Percentiles rank a stretch among this genome's conserved stretches.
Conservation (phyloP, 225 moss, liverwort and hornwort genomes). For the Ulota crispa region DNA sequence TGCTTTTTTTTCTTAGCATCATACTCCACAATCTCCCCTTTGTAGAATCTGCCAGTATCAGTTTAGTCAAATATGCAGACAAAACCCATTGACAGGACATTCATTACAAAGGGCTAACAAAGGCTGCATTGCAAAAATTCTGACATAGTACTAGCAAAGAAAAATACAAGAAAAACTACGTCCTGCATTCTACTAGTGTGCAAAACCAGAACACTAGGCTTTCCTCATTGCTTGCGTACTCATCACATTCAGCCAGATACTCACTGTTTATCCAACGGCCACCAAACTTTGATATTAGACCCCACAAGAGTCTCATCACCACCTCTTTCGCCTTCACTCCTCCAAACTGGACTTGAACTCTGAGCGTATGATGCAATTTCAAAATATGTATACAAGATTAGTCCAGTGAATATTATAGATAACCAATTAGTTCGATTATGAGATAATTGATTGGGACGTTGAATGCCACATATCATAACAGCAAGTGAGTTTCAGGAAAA, state of each 20-base stretch:
- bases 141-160: neutral
- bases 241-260: neutral
- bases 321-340: constrained; percentile 41
- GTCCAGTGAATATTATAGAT: neutral
- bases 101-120: neutral
- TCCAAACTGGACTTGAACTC: constrained; percentile 47
- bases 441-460: neutral
- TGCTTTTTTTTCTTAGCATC: constrained; percentile 91
- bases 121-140: neutral
- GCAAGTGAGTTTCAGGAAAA: neutral
- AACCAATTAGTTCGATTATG: neutral
- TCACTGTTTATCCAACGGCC: constrained; percentile 95
- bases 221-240: neutral
- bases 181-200: neutral
- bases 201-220: neutral
- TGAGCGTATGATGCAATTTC: constrained; percentile 21
- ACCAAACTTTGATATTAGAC: constrained; percentile 84
- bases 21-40: constrained; percentile 67
- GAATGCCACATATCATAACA: neutral
- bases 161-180: neutral
- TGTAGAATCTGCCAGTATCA: constrained; percentile 72
- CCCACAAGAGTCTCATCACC: constrained; percentile 81
- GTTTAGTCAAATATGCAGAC: constrained; percentile 7
- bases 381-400: neutral
- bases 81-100: neutral